A percentile compares a stretch with the other conserved stretches of the same genome.
Evolutionary conservation across 1,139 yeast genomes (phyloP).

Genomic region (Taphrina pruni): DNA sequence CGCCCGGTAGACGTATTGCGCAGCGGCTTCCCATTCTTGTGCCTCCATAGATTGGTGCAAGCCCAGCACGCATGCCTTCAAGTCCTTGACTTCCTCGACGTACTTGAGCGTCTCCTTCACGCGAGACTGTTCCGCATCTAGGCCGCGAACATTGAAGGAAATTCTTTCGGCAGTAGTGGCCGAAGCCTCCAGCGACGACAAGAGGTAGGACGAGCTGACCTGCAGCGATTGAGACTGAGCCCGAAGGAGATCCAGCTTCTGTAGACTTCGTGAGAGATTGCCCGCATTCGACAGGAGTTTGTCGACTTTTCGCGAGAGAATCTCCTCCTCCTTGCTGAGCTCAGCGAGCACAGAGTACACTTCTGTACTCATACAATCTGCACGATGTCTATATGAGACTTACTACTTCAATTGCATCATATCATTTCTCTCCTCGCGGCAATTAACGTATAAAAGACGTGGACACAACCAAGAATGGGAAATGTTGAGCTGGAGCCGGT

Average conservation of each 20-base stretch:
- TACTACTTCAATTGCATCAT: background rate
- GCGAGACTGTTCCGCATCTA: slow-evolving; percentile 62
- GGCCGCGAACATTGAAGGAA: slow-evolving; percentile 31
- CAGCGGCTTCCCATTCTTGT: slow-evolving; percentile 74
- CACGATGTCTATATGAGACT: background rate
- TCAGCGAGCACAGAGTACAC: slow-evolving; percentile 19
- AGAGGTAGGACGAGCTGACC: slow-evolving; percentile 27
- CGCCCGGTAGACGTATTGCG: slow-evolving; percentile 64
- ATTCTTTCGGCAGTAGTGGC: slow-evolving; percentile 36
- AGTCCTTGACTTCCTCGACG: slow-evolving; percentile 67
- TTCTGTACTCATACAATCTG: slow-evolving; percentile 11
- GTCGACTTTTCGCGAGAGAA: slow-evolving; percentile 28
- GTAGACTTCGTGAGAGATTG: slow-evolving; percentile 29
- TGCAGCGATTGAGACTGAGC: slow-evolving; percentile 37
- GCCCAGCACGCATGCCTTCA: slow-evolving; percentile 69
- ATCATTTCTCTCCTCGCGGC: too few relatives aligned
- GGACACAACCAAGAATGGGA: too few relatives aligned
- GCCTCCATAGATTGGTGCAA: slow-evolving; percentile 72
- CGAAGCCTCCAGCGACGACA: slow-evolving; percentile 24
- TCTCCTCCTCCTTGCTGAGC: slow-evolving; percentile 25
- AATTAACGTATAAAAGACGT: too few relatives aligned
- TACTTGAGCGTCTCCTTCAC: slow-evolving; percentile 70
- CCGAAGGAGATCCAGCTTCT: slow-evolving; percentile 32
- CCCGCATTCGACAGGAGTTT: slow-evolving; percentile 30
- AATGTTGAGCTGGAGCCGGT: slow-evolving; percentile 13